These are phyloP conservation scores for Craterostigma plantagineum DNA, from an alignment of 257 asterid genomes.

Conservation along the genomic window DNA sequence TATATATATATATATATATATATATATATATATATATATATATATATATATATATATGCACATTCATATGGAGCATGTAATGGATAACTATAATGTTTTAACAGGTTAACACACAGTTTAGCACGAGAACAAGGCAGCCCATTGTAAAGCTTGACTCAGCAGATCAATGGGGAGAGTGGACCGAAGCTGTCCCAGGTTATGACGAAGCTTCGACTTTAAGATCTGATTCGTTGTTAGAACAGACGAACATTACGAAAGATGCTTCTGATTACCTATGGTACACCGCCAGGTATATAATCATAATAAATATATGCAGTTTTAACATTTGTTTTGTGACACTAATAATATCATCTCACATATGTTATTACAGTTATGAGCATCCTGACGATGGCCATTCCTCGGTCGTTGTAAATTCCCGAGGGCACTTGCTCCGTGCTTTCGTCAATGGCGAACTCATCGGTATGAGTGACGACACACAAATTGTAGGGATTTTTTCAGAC, in stretches of 20 bases:
- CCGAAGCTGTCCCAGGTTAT: constrained; percentile 32
- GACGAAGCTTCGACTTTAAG: constrained; percentile 19
- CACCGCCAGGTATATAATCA: constrained; percentile 30
- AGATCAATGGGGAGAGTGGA: constrained; percentile 37
- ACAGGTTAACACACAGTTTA: constrained; percentile 35
- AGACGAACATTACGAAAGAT: constrained; percentile 65
- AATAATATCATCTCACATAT: constrained; percentile 9
- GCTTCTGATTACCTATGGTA: constrained; percentile 78
- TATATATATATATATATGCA: neutral
- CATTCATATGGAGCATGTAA: too few species aligned
- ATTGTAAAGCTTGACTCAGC: constrained; percentile 25
- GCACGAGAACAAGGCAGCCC: constrained; percentile 27
- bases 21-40: too few species aligned
- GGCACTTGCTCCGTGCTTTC: constrained; percentile 51
- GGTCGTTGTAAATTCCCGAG: constrained; percentile 38
- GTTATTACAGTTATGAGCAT: constrained; percentile 23
- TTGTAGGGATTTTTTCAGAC: too few species aligned
- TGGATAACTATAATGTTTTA: neutral
- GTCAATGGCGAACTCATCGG: constrained; percentile 54
- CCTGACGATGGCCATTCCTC: constrained; percentile 14
- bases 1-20: neutral
- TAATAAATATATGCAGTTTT: neutral
- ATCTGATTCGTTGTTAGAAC: constrained; percentile 51
- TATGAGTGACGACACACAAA: constrained; percentile 16
- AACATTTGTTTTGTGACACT: neutral